phyloP scores from a whole-genome alignment of 2,329 filamentous ascomycete genomes.

The Chaetoscypha palmicola region DNA sequence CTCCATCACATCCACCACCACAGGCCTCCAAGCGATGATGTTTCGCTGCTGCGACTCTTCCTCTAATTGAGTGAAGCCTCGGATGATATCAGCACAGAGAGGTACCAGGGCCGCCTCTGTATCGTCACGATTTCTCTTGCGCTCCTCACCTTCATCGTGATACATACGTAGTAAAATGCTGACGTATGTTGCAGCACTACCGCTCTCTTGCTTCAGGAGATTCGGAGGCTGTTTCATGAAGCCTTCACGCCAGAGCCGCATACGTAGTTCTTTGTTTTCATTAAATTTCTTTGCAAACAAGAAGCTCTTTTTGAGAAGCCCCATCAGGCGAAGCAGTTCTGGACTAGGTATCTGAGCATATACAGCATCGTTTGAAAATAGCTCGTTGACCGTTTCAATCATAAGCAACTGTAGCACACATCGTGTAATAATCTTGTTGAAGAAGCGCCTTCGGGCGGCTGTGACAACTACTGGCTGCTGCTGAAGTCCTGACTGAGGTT shows the following conservation, averaged over 20 bases:
- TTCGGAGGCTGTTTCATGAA: conserved; percentile 99
- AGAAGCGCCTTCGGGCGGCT: conserved; percentile 85
- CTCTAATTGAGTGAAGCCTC: conserved; percentile 76
- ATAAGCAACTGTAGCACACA: conserved; percentile 96
- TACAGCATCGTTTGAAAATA: conserved; percentile 95
- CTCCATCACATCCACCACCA: conserved; percentile 94
- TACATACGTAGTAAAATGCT: conserved; percentile 97
- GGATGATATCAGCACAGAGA: conserved; percentile 89
- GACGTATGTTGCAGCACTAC: conserved; percentile 89
- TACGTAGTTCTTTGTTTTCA: conserved; percentile 89
- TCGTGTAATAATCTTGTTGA: conserved; percentile 98
- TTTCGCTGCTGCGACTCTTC: conserved; percentile 96
- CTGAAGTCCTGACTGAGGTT: conserved; percentile 66
- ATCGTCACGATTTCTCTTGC: conserved; percentile 69
- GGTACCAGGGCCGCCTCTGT: conserved; percentile 91
- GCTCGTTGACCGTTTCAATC: conserved; percentile 98
- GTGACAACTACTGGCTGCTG: conserved; percentile 90
- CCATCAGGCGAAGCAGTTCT: conserved; percentile 88
- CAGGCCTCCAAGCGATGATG: conserved; percentile 92
- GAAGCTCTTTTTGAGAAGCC: conserved; percentile 88
- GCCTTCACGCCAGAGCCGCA: conserved; percentile 90
- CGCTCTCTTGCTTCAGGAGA: conserved; percentile 91
- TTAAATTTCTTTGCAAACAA: conserved; percentile 97
- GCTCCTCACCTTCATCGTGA: conserved; percentile 76
- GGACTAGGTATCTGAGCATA: conserved; percentile 87